Evolutionary conservation across 2,329 filamentous ascomycete species (phyloP), one percentile per base, ranked within the genome.

Genomic region (Ciborinia camelliae): DNA sequence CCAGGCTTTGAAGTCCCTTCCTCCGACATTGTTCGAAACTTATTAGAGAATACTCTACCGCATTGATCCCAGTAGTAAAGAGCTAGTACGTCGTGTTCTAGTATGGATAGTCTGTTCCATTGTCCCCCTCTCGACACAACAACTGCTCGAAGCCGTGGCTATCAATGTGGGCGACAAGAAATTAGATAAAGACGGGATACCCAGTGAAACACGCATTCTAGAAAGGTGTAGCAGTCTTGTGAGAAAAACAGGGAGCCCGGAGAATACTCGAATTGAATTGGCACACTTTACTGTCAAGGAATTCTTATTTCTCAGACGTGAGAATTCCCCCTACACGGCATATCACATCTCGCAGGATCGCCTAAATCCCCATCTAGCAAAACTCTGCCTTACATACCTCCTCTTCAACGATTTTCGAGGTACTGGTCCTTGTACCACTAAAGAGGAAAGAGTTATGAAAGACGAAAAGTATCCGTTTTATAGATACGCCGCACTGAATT

Each of bases 261-360:
- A 62, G 26, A 39, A 51, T 4, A 35, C 60, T 4, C 39, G 51
- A 7, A 48, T 74, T 9, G 66, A 71, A 62, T 54, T 74, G 12
- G 69, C 72, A 18, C 71, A 73, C 57, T 73, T 72, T 45, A 73
- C 68, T 23, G 72, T 73, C 18, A 52, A 70, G 41, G 71, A 73
- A 48, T 73, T 70, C 52, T 60, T 73, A 39, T 9, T 51, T 2
- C 39, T 43, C 5, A 48, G 53, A 35, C 47, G 66, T 32, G 30
- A 39, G 10, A 1, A 48, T 37, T 43, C 39, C n/a, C 20, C 5
- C 2, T 39, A 60, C 10, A 0, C n/a, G 20, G 18, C 0, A 3
- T 60, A 48, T n/a, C 57, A 43, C 20, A 7, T 30, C 0, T 37
- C 43, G 23, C 28, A 23, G n/a, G 20, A 23, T 26, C 26, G 1